Conservation (phyloP, 306 rosid genomes). For the Lablab purpureus region DNA sequence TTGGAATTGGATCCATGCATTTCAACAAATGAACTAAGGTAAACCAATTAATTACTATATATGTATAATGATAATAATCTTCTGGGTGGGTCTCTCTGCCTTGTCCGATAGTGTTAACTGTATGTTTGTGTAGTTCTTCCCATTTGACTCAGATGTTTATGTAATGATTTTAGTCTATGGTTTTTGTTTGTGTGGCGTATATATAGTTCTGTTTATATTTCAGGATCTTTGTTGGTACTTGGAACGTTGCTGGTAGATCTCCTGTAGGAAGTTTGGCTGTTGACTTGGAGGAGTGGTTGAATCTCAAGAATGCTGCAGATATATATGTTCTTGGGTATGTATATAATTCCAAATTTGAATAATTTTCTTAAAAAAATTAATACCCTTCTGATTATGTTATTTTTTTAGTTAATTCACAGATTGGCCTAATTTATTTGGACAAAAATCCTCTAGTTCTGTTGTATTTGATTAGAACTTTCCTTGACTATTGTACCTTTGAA, state of each 20-base stretch:
- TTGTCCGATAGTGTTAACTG: neutral
- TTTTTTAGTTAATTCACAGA: neutral
- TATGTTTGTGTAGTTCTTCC: neutral
- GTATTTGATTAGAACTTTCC: neutral
- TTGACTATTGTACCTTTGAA: neutral
- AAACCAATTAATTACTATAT: slow-evolving; percentile 29
- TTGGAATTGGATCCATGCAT: slow-evolving; percentile 70
- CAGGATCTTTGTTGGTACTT: slow-evolving; percentile 92
- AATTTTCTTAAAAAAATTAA: neutral
- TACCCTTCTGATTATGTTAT: neutral
- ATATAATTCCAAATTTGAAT: slow-evolving; percentile 20
- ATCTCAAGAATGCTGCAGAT: slow-evolving; percentile 87
- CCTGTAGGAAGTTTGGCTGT: slow-evolving; percentile 85
- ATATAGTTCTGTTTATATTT: slow-evolving; percentile 3
- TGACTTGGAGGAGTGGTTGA: slow-evolving; percentile 90
- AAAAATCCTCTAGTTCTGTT: neutral
- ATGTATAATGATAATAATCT: neutral
- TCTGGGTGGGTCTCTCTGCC: neutral
- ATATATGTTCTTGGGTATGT: slow-evolving; percentile 93
- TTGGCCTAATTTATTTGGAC: neutral
- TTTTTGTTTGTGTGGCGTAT: slow-evolving; percentile 10
- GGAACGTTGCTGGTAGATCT: slow-evolving; percentile 93
- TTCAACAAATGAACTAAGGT: slow-evolving; percentile 76
- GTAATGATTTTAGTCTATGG: slow-evolving; percentile 8
- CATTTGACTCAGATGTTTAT: slow-evolving; percentile 6